Percentiles rank a stretch among this genome's conserved stretches.
Evolutionary conservation across 2,329 filamentous ascomycete species (phyloP).

Genomic region (Thelonectria blattea): DNA sequence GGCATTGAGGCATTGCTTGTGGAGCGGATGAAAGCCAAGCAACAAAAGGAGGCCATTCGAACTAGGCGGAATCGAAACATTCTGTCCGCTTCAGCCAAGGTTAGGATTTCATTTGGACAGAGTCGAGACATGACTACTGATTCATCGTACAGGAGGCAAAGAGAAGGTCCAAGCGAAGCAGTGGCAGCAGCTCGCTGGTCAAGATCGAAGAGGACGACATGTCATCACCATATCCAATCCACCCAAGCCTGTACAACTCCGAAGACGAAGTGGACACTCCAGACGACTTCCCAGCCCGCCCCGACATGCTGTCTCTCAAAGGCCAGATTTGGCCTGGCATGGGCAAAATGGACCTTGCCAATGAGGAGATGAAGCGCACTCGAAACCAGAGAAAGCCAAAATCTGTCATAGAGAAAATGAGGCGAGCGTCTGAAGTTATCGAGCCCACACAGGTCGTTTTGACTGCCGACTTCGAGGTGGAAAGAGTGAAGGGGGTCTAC

Average conservation of each 20-base stretch:
- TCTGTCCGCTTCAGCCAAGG: slow-evolving; percentile 33
- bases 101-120: background rate
- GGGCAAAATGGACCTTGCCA: slow-evolving; percentile 82
- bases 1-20: slow-evolving; percentile 76
- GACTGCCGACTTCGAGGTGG: slow-evolving; percentile 56
- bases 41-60: slow-evolving; percentile 67
- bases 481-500: slow-evolving; percentile 64
- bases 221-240: slow-evolving; percentile 36
- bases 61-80: slow-evolving; percentile 50
- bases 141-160: slow-evolving; percentile 33
- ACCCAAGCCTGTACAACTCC: slow-evolving; percentile 38
- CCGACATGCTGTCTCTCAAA: slow-evolving; percentile 60
- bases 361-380: slow-evolving; percentile 73
- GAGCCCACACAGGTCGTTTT: slow-evolving; percentile 71
- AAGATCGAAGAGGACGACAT: slow-evolving; percentile 41
- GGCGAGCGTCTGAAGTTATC: slow-evolving; percentile 67
- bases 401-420: slow-evolving; percentile 72
- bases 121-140: slow-evolving; percentile 15
- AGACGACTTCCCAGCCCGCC: slow-evolving; percentile 36
- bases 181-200: slow-evolving; percentile 25
- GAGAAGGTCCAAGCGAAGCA: slow-evolving; percentile 39
- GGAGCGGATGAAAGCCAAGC: slow-evolving; percentile 78
- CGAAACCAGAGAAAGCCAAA: slow-evolving; percentile 79
- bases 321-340: slow-evolving; percentile 79
- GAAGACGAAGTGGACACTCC: slow-evolving; percentile 39